phyloP scores from a whole-genome alignment of 139 green algal species.

The Volvox reticuliferus region DNA sequence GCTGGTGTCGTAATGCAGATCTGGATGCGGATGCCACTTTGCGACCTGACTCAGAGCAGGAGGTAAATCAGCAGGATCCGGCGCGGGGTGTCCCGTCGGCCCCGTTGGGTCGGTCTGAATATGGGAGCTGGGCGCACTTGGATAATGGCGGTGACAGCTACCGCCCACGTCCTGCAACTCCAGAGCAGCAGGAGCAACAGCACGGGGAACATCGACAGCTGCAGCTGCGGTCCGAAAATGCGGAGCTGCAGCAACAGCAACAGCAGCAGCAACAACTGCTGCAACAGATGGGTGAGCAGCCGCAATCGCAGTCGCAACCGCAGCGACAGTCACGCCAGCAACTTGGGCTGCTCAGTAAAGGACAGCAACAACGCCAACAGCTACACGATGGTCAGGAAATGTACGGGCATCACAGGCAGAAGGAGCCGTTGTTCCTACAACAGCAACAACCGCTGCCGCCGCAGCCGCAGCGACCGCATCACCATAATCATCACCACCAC shows the following conservation, averaged over 20 bases:
- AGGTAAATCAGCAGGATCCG: too few species aligned
- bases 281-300: background rate
- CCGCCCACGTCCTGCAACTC: background rate
- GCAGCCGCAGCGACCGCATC: too few species aligned
- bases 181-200: background rate
- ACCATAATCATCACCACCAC: too few species aligned
- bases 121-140: too few species aligned
- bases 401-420: too few species aligned
- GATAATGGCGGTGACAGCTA: background rate
- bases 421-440: too few species aligned
- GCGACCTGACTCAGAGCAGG: background rate
- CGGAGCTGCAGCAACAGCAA: background rate
- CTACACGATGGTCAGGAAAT: too few species aligned
- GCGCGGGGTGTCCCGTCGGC: too few species aligned
- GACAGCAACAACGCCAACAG: too few species aligned
- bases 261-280: background rate
- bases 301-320: background rate
- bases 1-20: background rate
- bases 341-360: background rate
- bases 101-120: too few species aligned
- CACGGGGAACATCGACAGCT: background rate
- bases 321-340: background rate
- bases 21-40: background rate
- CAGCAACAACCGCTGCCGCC: too few species aligned
- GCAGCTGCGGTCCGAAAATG: too few species aligned